Conservation (phyloP, 2,329 filamentous ascomycete genomes). For the Chaetomium globosum region DNA sequence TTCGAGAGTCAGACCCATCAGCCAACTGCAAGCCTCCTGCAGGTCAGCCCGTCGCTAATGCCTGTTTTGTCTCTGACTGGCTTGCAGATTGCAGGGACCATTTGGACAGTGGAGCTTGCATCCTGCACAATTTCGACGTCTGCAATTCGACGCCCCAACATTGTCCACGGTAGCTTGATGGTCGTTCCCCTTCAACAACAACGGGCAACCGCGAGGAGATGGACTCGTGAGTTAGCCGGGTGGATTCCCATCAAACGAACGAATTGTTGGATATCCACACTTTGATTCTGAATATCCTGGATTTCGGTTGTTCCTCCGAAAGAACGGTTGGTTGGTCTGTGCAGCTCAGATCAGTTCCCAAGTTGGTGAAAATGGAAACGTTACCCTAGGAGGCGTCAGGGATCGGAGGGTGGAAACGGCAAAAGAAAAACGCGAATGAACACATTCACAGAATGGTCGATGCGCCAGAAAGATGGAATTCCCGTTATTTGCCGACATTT, state of each 20-base stretch:
- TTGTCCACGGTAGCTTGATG: neutral
- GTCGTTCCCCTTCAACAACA: neutral
- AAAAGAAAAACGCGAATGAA: constrained; percentile 10
- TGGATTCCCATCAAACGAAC: neutral
- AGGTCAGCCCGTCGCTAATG: constrained; percentile 15
- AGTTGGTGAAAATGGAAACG: constrained; percentile 8
- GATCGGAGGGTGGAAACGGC: constrained; percentile 1
- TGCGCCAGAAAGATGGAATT: constrained; percentile 4
- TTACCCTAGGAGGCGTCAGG: neutral
- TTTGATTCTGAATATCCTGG: neutral
- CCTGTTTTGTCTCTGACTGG: constrained; percentile 9
- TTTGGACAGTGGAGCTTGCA: neutral
- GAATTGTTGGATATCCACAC: neutral
- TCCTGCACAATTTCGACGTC: neutral
- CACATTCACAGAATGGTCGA: neutral
- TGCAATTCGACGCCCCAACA: constrained; percentile 3
- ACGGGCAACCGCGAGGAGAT: neutral
- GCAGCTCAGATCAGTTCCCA: neutral
- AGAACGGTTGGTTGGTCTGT: neutral
- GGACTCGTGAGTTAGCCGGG: neutral
- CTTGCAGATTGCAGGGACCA: constrained; percentile 3
- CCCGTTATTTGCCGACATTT: constrained; percentile 21
- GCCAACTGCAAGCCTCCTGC: constrained; percentile 26
- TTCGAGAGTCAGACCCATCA: constrained; percentile 6
- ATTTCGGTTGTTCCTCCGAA: constrained; percentile 3